phyloP scores from a whole-genome alignment of 2,329 filamentous ascomycete species.

The Clonostachys byssicola region DNA sequence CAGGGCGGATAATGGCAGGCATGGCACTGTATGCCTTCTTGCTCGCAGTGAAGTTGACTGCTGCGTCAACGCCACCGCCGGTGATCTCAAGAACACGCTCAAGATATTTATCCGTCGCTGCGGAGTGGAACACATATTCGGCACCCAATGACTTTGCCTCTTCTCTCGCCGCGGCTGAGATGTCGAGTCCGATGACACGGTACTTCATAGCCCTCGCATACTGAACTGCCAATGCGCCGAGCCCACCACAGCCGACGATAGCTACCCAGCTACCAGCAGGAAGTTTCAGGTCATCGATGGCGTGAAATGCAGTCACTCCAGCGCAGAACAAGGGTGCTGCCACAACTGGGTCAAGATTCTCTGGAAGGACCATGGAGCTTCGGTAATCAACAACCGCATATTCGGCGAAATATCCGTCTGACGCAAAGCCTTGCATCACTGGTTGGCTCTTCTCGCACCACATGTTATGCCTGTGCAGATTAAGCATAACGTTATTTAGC shows the following conservation, averaged over 20 bases:
- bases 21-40: slow-evolving; percentile 3
- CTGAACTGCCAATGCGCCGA: slow-evolving; percentile 15
- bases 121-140: slow-evolving; percentile 1
- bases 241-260: slow-evolving; percentile 15
- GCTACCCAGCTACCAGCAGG: slow-evolving; percentile 12
- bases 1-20: slow-evolving; percentile 3
- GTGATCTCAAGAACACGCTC: slow-evolving; percentile 1
- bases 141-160: slow-evolving; percentile 4
- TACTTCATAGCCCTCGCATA: slow-evolving; percentile 15
- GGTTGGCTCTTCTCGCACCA: slow-evolving; percentile 12
- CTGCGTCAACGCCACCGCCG: slow-evolving; percentile 1
- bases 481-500: neutral
- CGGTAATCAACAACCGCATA: slow-evolving; percentile 15
- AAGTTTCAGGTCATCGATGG: slow-evolving; percentile 7
- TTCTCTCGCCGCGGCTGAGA: slow-evolving; percentile 8
- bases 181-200: slow-evolving; percentile 14
- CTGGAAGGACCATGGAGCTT: slow-evolving; percentile 15
- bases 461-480: slow-evolving; percentile 2
- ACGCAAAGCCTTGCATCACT: slow-evolving; percentile 13
- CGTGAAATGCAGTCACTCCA: slow-evolving; percentile 16
- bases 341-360: slow-evolving; percentile 8
- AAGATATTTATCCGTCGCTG: neutral
- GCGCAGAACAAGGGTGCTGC: slow-evolving; percentile 20
- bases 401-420: slow-evolving; percentile 17
- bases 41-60: slow-evolving; percentile 3